Conservation (phyloP, 1,284 basidiomycete genomes). For the Fomitopsis betulina region DNA sequence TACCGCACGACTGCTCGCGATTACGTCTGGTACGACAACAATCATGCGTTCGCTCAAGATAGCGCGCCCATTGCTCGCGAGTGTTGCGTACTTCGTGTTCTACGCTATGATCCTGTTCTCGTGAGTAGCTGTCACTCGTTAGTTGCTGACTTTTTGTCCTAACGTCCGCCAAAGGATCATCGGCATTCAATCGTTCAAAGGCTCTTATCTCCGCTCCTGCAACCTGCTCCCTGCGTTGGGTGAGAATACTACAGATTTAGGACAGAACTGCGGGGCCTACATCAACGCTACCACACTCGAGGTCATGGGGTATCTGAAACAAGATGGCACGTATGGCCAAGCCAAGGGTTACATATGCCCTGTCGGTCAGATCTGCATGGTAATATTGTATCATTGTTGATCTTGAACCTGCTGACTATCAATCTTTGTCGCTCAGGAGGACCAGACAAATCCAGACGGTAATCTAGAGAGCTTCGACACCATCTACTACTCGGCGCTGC, state of each 20-base stretch:
- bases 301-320: constrained; percentile 41
- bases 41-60: constrained; percentile 93
- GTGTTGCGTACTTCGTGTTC: constrained; percentile 87
- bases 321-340: constrained; percentile 30
- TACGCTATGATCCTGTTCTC: constrained; percentile 91
- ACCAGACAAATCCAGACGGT: constrained; percentile 58
- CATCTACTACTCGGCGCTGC: constrained; percentile 78
- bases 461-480: constrained; percentile 88
- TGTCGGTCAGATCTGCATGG: constrained; percentile 73
- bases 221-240: constrained; percentile 48
- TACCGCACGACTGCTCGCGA: constrained; percentile 78
- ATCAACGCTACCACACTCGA: constrained; percentile 55
- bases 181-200: constrained; percentile 87
- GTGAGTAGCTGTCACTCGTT: constrained; percentile 35
- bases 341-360: constrained; percentile 83
- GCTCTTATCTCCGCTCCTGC: constrained; percentile 71
- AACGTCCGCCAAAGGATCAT: constrained; percentile 56
- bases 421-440: constrained; percentile 38
- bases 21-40: constrained; percentile 94
- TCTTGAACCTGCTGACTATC: background rate
- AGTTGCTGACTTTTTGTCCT: background rate
- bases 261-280: constrained; percentile 76
- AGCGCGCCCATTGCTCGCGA: constrained; percentile 83
- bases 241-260: constrained; percentile 40
- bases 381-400: constrained; percentile 19